Percentiles rank a stretch among this genome's conserved stretches.
Conservation (phyloP, 2,329 filamentous ascomycete species). For the Fusarium verticillioides region DNA sequence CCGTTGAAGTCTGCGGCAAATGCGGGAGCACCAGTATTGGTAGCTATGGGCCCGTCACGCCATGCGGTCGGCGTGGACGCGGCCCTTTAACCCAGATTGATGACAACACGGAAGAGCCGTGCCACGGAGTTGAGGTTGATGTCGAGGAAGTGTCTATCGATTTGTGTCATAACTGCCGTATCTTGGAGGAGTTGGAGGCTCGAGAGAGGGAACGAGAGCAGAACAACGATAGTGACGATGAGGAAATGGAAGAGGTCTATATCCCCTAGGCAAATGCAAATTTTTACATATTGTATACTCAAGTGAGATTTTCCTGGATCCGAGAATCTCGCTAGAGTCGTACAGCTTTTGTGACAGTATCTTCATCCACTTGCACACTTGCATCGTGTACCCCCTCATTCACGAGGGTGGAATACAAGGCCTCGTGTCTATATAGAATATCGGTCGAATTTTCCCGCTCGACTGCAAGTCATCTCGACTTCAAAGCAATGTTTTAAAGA, state of each 20-base stretch:
- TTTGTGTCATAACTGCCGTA: background rate
- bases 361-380: rapidly evolving
- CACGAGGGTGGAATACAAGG: rapidly evolving
- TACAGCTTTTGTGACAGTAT: rapidly evolving
- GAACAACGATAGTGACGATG: background rate
- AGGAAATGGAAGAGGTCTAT: background rate
- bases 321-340: rapidly evolving
- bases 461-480: rapidly evolving
- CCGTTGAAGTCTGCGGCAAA: background rate
- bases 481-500: too few relatives aligned
- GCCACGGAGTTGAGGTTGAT: background rate
- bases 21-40: rapidly evolving
- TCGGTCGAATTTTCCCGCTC: rapidly evolving
- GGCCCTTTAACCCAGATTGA: background rate
- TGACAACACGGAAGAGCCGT: background rate
- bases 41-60: background rate
- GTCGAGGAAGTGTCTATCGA: background rate
- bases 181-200: background rate
- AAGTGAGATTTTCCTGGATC: rapidly evolving
- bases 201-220: background rate
- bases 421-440: too few relatives aligned
- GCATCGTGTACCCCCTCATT: background rate
- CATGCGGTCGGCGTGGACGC: background rate
- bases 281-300: rapidly evolving
- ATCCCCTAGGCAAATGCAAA: background rate